Evolutionary conservation across 495 filamentous ascomycete genomes (phyloP).

Genomic region (Chaetomium fimeti): DNA sequence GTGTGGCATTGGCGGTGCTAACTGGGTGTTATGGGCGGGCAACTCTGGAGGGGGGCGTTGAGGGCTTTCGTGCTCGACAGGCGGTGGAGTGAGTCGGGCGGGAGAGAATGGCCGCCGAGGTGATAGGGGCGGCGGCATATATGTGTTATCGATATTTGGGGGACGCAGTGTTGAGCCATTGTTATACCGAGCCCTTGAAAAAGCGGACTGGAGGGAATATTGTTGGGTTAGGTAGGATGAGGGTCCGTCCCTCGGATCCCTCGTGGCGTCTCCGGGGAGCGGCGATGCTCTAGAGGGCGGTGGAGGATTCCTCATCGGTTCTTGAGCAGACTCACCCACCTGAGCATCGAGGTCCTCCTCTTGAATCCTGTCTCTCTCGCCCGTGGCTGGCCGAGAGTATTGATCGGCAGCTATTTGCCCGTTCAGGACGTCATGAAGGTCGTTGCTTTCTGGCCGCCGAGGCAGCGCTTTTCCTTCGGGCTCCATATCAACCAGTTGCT

Average conservation of each 20-base stretch:
- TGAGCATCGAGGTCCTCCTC: constrained; percentile 27
- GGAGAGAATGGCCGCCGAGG: constrained; percentile 52
- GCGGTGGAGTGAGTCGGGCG: constrained; percentile 33
- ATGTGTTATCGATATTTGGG: constrained; percentile 45
- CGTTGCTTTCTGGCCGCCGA: constrained; percentile 64
- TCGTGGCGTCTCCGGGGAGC: constrained; percentile 24
- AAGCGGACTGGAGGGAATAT: constrained; percentile 47
- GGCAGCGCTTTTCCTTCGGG: constrained; percentile 71
- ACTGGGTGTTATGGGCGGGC: constrained; percentile 40
- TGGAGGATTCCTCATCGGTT: constrained; percentile 21
- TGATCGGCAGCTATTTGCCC: constrained; percentile 47
- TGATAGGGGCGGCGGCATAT: constrained; percentile 67
- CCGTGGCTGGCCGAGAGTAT: constrained; percentile 36
- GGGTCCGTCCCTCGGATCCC: constrained; percentile 26
- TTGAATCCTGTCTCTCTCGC: constrained; percentile 1
- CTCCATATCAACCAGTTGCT: constrained; percentile 59
- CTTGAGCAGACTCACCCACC: constrained; percentile 37
- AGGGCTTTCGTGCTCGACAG: constrained; percentile 33
- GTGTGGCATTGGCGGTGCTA: constrained; percentile 26
- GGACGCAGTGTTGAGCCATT: constrained; percentile 44
- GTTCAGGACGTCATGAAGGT: constrained; percentile 45
- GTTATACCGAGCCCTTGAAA: constrained; percentile 46
- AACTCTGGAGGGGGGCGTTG: constrained; percentile 44
- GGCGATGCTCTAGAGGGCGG: constrained; percentile 17
- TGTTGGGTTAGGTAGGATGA: constrained; percentile 29